Evolutionary conservation across 2,329 filamentous ascomycete species (phyloP).

Genomic region (Cercospora sp.): DNA sequence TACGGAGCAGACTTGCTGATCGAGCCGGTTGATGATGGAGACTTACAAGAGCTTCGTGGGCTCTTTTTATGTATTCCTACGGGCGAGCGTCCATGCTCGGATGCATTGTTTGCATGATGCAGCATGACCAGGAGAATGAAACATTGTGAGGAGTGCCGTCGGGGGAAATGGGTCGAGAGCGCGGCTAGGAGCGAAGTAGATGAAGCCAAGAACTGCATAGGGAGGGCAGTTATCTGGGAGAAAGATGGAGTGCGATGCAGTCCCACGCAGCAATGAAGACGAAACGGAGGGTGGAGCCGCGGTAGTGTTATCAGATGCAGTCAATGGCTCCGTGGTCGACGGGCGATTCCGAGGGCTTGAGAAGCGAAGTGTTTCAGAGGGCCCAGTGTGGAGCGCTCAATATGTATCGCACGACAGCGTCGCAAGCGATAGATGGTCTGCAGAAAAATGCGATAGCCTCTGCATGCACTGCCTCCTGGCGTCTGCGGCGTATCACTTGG

Average conservation of each 20-base stretch:
- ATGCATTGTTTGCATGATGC: neutral
- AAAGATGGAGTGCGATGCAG: neutral
- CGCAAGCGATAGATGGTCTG: neutral
- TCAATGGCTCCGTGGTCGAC: neutral
- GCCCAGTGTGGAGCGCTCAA: neutral
- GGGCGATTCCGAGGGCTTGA: neutral
- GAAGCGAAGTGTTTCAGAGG: neutral
- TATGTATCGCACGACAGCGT: neutral
- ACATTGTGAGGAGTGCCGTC: neutral
- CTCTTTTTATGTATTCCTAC: neutral
- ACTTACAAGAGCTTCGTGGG: neutral
- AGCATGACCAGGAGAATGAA: neutral
- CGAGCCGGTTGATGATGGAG: neutral
- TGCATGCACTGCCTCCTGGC: neutral
- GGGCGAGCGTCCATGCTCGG: neutral
- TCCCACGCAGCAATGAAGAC: conserved; percentile 10
- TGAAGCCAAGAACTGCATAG: conserved; percentile 17
- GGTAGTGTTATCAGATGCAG: conserved; percentile 2
- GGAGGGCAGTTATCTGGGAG: neutral
- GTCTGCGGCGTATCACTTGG: neutral
- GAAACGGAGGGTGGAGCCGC: conserved; percentile 1
- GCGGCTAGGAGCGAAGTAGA: conserved; percentile 12
- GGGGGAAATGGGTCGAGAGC: conserved; percentile 9
- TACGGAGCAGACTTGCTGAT: neutral
- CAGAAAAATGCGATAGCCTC: neutral